Base-by-base conservation (phyloP, 495 filamentous ascomycete species). In the Viridothelium virens region DNA sequence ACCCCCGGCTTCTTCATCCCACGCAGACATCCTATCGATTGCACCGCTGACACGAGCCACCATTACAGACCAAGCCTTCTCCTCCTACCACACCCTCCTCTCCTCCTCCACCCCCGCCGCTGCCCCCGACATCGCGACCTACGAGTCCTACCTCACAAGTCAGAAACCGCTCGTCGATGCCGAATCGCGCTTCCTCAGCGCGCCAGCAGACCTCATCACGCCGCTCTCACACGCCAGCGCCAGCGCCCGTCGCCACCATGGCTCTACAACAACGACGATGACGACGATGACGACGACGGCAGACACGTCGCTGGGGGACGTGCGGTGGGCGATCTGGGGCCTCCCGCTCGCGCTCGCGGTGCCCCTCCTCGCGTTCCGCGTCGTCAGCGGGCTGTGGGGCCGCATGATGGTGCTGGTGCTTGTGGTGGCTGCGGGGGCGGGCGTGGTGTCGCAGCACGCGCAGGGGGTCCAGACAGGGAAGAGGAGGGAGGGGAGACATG, bases 181-280 rank as follows among this genome's bases (percentile, higher is more conserved):
- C n/a, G 91, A 93, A 73, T 81, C 84, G 1, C 81, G 79, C 46
- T 93, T 92, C 73, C 79, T 95, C 5, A 81, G 89, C 44, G 77
- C 84, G 25, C 72, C 77, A 25, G 78, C 82, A 6, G 91, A 95
- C 69, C 83, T 95, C 3, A 77, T 91, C 37, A 83, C 80, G 25
- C 74, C 25, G 25, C 25, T 25, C 25, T 25, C 25, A 1, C 25
- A 25, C 25, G 1, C 25, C 25, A 25, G 25, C 25, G 25, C 25
- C 25, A 25, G 25, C 25, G 25, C 25, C 25, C 25, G 25, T 25
- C 25, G 25, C 25, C 25, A 25, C 25, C 25, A 25, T 25, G 25
- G 25, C 25, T 25, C 25, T 25, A 25, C 25, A 25, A 25, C 25
- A 25, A 25, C 50, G 39, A 7, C 50, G 50, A 3, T 3, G 18